A percentile compares a stretch with the other conserved stretches of the same genome.
Evolutionary conservation across 2,329 filamentous ascomycete species (phyloP).

Genomic region (Didymella lethalis): DNA sequence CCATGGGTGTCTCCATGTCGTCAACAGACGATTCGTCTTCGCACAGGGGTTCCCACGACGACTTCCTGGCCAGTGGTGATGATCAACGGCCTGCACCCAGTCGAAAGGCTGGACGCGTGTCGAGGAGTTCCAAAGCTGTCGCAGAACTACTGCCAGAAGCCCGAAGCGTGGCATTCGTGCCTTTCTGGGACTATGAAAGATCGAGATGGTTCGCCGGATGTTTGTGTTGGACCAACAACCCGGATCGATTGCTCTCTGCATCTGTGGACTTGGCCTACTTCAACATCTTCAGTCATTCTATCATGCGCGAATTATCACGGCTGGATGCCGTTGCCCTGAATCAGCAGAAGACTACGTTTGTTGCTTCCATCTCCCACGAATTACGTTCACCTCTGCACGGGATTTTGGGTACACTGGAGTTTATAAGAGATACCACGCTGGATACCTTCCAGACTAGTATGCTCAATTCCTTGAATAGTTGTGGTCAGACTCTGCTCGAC

Average conservation of each 20-base stretch:
- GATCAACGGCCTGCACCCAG: neutral
- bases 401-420: conserved; percentile 57
- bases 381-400: conserved; percentile 56
- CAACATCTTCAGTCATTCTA: conserved; percentile 55
- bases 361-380: conserved; percentile 62
- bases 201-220: conserved; percentile 50
- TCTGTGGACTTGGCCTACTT: conserved; percentile 47
- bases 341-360: conserved; percentile 60
- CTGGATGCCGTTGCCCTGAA: conserved; percentile 58
- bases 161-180: conserved; percentile 49
- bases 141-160: conserved; percentile 58
- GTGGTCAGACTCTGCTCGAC: conserved; percentile 61
- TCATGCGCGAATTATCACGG: conserved; percentile 65
- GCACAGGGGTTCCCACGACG: neutral
- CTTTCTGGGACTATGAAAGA: conserved; percentile 51
- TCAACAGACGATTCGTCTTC: conserved; percentile 32
- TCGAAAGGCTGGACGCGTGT: conserved; percentile 1
- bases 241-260: conserved; percentile 39
- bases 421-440: conserved; percentile 56
- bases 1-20: conserved; percentile 27
- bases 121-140: conserved; percentile 55
- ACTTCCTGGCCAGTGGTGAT: neutral
- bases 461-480: conserved; percentile 54
- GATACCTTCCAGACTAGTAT: conserved; percentile 55
- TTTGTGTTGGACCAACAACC: conserved; percentile 46